These are phyloP conservation scores for Chlorociboria aeruginascens DNA, from an alignment of 495 filamentous ascomycete genomes.

Conservation along the genomic window DNA sequence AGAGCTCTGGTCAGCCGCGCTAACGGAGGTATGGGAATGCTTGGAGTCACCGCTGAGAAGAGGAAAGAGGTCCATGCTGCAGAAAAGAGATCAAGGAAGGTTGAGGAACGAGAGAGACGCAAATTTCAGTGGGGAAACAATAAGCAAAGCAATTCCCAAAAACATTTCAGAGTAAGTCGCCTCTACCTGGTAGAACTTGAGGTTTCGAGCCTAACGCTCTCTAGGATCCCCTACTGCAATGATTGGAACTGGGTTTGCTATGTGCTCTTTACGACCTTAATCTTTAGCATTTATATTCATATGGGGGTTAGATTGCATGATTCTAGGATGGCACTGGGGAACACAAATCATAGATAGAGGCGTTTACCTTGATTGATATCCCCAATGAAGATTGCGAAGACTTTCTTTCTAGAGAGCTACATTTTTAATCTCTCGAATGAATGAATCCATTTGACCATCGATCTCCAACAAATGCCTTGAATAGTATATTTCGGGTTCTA, in stretches of 20 bases:
- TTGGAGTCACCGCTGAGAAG: conserved; percentile 58
- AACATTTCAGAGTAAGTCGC: conserved; percentile 57
- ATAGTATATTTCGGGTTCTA: no score
- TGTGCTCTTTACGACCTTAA: neutral
- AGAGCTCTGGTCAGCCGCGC: conserved; percentile 52
- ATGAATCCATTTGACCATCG: no score
- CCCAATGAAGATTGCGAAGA: no score
- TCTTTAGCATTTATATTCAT: neutral
- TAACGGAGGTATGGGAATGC: conserved; percentile 64
- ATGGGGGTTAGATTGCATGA: neutral
- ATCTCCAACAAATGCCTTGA: no score
- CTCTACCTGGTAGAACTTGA: conserved; percentile 8
- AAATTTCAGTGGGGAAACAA: conserved; percentile 52
- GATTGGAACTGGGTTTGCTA: neutral
- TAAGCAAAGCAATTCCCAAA: conserved; percentile 55
- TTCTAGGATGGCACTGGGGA: no score
- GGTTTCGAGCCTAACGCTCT: conserved; percentile 5
- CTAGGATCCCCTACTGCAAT: conserved; percentile 21
- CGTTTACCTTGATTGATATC: no score
- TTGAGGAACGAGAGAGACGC: conserved; percentile 44
- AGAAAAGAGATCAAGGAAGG: conserved; percentile 55
- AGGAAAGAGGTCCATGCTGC: conserved; percentile 48
- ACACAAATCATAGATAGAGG: no score
- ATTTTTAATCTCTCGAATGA: no score
- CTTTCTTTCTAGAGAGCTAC: no score